Evolutionary conservation across 768 basidiomycete species (phyloP), one percentile per base, ranked within the genome.

Genomic region (Trametes elegans): DNA sequence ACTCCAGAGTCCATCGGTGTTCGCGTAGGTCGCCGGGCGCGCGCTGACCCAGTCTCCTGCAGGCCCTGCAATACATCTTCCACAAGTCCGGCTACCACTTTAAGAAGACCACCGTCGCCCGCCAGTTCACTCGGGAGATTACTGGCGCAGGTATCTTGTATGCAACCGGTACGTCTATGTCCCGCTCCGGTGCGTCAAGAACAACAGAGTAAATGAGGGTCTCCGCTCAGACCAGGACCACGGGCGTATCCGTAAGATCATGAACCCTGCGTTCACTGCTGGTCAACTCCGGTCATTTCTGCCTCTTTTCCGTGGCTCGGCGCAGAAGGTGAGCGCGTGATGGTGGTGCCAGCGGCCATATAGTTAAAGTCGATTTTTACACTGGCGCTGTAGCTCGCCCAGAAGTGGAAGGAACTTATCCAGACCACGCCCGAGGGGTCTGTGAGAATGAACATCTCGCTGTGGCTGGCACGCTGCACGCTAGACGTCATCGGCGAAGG

Each of bases 401-500:
- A 60, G 41, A 68, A 61, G 32, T 65, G 64, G 66, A 64, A 60
- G 44, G 64, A 64, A 3, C 34, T 60, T 3, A 38, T 68, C 1
- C 52, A 49, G 19, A 34, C 49, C 5, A 27, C 34, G 11, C 27
- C 54, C 2, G 42, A 44, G 1, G 14, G 16, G 3, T 35, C 57
- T 7, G 39, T 49, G 21, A 28, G 57, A 18, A 28, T 65, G 16
- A 65, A 65, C 43, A 50, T 64, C 11, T 24, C 29, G 14, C 10
- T 46, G 2, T 65, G 64, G 67, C 50, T 68, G 9, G 59, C 60
- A 13, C 54, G 65, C 1, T 59, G 61, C 43, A 67, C 66, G 9
- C 46, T 67, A n/a, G 66, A 67, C 38, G 60, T 67, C 18, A 67
- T 68, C n/a, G 64, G 64, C 10, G 62, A 65, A 46, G 62, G 64